Conservation (phyloP, 768 basidiomycete genomes). For the Xerocomus spinulosus region DNA sequence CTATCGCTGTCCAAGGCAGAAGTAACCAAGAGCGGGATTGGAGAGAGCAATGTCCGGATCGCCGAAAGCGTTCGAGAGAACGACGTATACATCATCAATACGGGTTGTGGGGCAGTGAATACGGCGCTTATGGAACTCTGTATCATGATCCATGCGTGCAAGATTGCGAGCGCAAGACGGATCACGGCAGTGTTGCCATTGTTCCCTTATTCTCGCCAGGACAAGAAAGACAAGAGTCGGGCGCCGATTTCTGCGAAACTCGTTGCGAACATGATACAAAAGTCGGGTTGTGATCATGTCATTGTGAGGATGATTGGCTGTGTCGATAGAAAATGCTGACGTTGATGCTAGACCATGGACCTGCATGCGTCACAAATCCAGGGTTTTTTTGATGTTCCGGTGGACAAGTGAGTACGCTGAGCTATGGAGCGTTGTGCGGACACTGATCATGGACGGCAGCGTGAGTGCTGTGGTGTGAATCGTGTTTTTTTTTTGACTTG, state of each 20-base stretch:
- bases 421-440: neutral
- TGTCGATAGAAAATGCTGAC: slow-evolving; percentile 2
- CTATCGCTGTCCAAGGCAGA: slow-evolving; percentile 83
- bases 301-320: slow-evolving; percentile 57
- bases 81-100: slow-evolving; percentile 98
- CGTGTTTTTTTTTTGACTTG: slow-evolving; percentile 6
- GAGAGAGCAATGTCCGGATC: slow-evolving; percentile 90
- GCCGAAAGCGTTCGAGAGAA: slow-evolving; percentile 95
- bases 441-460: slow-evolving; percentile 31
- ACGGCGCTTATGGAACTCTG: slow-evolving; percentile 96
- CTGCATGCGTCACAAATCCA: slow-evolving; percentile 98
- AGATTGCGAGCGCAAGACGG: slow-evolving; percentile 96
- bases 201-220: slow-evolving; percentile 95
- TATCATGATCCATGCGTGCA: slow-evolving; percentile 99
- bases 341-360: slow-evolving; percentile 80
- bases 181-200: slow-evolving; percentile 98
- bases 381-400: slow-evolving; percentile 99
- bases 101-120: slow-evolving; percentile 81
- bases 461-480: slow-evolving; percentile 38
- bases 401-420: slow-evolving; percentile 82
- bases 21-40: slow-evolving; percentile 82
- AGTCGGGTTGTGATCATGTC: slow-evolving; percentile 92
- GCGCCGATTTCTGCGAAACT: slow-evolving; percentile 98
- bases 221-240: slow-evolving; percentile 99
- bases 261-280: slow-evolving; percentile 95